Evolutionary conservation across 1,284 basidiomycete species (phyloP), one percentile per base, ranked within the genome.

Genomic region (Trichosporon inkin): DNA sequence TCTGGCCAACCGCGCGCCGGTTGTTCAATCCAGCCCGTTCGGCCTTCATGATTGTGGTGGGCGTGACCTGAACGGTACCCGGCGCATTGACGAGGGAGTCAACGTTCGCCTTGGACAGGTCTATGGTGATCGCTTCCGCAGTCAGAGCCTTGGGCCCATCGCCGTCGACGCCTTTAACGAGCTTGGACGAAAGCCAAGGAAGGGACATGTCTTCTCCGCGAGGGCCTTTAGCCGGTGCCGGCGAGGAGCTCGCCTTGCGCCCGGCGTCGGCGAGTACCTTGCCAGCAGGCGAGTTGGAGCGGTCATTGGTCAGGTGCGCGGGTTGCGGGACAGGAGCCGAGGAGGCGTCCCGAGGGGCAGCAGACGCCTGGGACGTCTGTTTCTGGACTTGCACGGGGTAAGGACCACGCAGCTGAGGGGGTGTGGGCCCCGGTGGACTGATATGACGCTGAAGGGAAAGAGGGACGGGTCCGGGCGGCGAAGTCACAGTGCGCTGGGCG

Each of bases 1-100:
- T 74, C n/a, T 70, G 51, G 0, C 61, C 73, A 6, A 77, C 71
- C 28, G 58, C 62, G 51, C 71, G 64, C 19, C 74, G 71, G 19
- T 56, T 60, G 22, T 59, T 56, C 57, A 62, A 74, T 2, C 19
- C 59, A 13, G 61, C 34, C 17, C 51, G 57, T 28, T 71, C 68
- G 6, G 66, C 53, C 56, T 69, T 68, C 62, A 73, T 67, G 22
- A 69, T 67, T 0, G 73, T 70, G 0, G 65, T 67, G 0, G 75
- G 73, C 0, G 59, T 57, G 55, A 72, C 54, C n/a, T 69, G 59
- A 2, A 72, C 57, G 1, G 62, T 47, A 10, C 63, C 67, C 0
- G 64, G 61, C 0, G 52, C 28, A 34, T 67, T 67, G 55, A 68
- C 60, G n/a, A 75, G 61, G 3, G 56, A 24, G 19, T 68, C 68